Base-by-base conservation (phyloP, 2,329 filamentous ascomycete genomes). In the Harringtonia aguacate region DNA sequence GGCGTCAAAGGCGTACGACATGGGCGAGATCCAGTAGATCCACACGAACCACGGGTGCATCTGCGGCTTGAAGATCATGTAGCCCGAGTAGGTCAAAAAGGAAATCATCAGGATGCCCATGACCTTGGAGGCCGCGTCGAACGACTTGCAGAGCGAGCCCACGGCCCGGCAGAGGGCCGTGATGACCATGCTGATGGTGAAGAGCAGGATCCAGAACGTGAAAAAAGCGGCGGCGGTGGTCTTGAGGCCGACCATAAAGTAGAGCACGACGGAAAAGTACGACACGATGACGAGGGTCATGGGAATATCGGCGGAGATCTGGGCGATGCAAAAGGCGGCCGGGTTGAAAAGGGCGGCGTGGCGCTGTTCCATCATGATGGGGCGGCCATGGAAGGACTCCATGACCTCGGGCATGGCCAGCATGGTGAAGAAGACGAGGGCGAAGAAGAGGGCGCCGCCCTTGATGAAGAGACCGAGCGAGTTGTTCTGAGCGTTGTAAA, bases 161-260 rank as follows among this genome's bases (percentile, higher is more conserved):
- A 82, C 65, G 13, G 72, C 72, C 8, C 79, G 67, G 50, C 83
- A 78, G 1, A 84, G 60, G 43, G 76, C 73, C 1, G 76, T 80
- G 64, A 81, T 75, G 29, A 73, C 68, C 56, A 80, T 71, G 0
- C 73, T 69, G 0, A 66, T 66, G 0, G 66, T 55, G 29, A 77
- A 61, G 0, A 79, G 53, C 10, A 77, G 43, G 18, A 74, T 47
- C 73, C 73, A 81, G 52, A 70, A 80, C 43, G 81, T 79, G 56
- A 81, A 84, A 56, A 83, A 84, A 17, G 81, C 71, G 33, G 76
- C 78, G 0, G 82, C 70, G 21, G 75, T 74, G 24, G 79, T 66
- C 44, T 79, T 70, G 2, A 90, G 68, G 43, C 83, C 78, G 1
- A 79, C 77, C 80, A 90, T 81, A 61, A 87, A 89, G 64, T 89